Conservation (phyloP, 805 yeast species). For the Pichia californica region DNA sequence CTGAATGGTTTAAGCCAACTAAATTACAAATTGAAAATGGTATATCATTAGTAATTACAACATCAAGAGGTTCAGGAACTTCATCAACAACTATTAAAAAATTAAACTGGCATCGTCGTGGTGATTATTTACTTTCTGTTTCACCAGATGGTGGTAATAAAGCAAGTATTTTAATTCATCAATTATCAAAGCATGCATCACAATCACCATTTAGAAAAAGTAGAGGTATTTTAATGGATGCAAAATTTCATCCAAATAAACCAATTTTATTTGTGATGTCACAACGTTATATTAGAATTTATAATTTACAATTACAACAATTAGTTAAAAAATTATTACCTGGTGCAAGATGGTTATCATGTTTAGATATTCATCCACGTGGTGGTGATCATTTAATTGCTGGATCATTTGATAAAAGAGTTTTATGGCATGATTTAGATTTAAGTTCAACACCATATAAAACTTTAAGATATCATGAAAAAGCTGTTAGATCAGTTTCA, state of each 20-base stretch:
- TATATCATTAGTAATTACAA: slow-evolving; percentile 64
- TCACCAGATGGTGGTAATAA: slow-evolving; percentile 83
- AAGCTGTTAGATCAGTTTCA: slow-evolving; percentile 82
- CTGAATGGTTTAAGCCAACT: slow-evolving; percentile 81
- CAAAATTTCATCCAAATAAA: slow-evolving; percentile 92
- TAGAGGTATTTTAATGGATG: slow-evolving; percentile 92
- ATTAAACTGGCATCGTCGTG: slow-evolving; percentile 93
- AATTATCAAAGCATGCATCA: slow-evolving; percentile 85
- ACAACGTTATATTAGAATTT: slow-evolving; percentile 85
- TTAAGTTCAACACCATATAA: slow-evolving; percentile 85
- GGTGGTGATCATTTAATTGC: slow-evolving; percentile 89
- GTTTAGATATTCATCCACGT: slow-evolving; percentile 89
- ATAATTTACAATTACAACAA: slow-evolving; percentile 82
- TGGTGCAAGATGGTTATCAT: slow-evolving; percentile 92
- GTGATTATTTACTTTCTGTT: slow-evolving; percentile 95
- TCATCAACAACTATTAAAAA: slow-evolving; percentile 64
- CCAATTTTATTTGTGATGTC: slow-evolving; percentile 93
- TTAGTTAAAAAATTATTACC: slow-evolving; percentile 82
- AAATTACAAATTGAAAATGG: slow-evolving; percentile 55
- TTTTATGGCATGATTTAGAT: slow-evolving; percentile 96
- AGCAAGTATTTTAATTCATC: slow-evolving; percentile 88
- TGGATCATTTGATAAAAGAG: slow-evolving; percentile 89
- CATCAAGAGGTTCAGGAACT: slow-evolving; percentile 30
- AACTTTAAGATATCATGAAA: slow-evolving; percentile 89
- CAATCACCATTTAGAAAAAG: slow-evolving; percentile 94